These are phyloP conservation scores for Waitea zeae DNA, from an alignment of 1,284 basidiomycete species.

Conservation along the genomic window DNA sequence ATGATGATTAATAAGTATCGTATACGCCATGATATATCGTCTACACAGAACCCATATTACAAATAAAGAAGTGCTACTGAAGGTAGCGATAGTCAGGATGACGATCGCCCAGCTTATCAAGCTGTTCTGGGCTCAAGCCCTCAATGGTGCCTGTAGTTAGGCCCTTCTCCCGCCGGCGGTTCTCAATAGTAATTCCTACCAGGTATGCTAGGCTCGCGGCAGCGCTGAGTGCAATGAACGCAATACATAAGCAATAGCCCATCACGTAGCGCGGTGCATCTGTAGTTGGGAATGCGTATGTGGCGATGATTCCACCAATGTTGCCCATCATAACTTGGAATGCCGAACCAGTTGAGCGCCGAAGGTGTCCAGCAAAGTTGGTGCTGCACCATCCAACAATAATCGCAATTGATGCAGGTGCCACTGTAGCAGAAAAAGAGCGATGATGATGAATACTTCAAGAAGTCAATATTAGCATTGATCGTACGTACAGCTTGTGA, in stretches of 20 bases:
- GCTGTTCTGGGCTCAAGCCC: too few relatives aligned
- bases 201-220: constrained; percentile 9
- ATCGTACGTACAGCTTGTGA: too few relatives aligned
- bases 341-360: constrained; percentile 13
- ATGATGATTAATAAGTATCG: too few relatives aligned
- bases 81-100: too few relatives aligned
- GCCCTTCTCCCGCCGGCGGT: not conserved
- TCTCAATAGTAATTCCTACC: constrained; percentile 27
- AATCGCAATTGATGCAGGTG: constrained; percentile 15
- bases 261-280: constrained; percentile 1
- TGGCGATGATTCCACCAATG: constrained; percentile 11
- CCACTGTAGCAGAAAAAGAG: too few relatives aligned
- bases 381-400: constrained; percentile 17
- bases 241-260: constrained; percentile 2
- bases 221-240: not conserved
- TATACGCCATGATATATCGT: too few relatives aligned
- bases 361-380: constrained; percentile 14
- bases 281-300: constrained; percentile 9
- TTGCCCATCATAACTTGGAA: constrained; percentile 10
- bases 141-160: too few relatives aligned
- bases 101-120: too few relatives aligned
- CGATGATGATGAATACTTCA: too few relatives aligned
- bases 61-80: too few relatives aligned
- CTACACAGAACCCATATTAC: too few relatives aligned
- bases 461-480: too few relatives aligned